Evolutionary conservation across 139 green algal species (phyloP), one percentile per base, ranked within the genome.

Genomic region (Edaphochlamys debaryana): DNA sequence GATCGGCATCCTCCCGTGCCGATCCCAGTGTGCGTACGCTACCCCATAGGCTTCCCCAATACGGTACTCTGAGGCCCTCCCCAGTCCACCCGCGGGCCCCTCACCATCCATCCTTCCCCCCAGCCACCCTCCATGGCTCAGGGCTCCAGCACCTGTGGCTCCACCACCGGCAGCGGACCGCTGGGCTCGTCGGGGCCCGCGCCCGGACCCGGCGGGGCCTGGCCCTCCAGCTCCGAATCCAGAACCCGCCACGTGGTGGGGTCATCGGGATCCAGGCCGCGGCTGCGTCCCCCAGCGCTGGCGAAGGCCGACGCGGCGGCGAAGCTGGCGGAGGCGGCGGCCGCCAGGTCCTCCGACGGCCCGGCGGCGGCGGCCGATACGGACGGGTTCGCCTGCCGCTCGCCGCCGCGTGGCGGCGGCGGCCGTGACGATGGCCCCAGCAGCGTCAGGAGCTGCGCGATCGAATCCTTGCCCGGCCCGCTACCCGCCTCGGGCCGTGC

Each of bases 121-220:
- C n/a, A n/a, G n/a, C n/a, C n/a, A n/a, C n/a, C n/a, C n/a, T n/a
- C n/a, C n/a, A n/a, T n/a, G n/a, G n/a, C n/a, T 69, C 32, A 80
- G 30, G 74, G 74, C 58, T 80, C 74, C 25, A 80, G 29, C 38
- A 80, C 74, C 74, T 69, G 20, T 15, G 74, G 74, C 41, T 80
- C 74, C 27, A 80, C 74, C 20, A 80, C 74, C 58, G n/a, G n/a
- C n/a, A n/a, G n/a, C n/a, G n/a, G n/a, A n/a, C n/a, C n/a, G n/a
- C n/a, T n/a, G n/a, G n/a, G n/a, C n/a, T n/a, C n/a, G n/a, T 67
- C 50, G 9, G 70, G 15, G 8, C 3, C 4, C 9, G 7, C 23
- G 25, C 41, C 40, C 50, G 23, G 0, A 25, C 37, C 50, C 5
- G 6, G 48, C 4, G 3, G 22, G 3, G 30, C 30, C 42, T 22